phyloP scores from a whole-genome alignment of 1,284 basidiomycete genomes.

The Amanita bisporigera region DNA sequence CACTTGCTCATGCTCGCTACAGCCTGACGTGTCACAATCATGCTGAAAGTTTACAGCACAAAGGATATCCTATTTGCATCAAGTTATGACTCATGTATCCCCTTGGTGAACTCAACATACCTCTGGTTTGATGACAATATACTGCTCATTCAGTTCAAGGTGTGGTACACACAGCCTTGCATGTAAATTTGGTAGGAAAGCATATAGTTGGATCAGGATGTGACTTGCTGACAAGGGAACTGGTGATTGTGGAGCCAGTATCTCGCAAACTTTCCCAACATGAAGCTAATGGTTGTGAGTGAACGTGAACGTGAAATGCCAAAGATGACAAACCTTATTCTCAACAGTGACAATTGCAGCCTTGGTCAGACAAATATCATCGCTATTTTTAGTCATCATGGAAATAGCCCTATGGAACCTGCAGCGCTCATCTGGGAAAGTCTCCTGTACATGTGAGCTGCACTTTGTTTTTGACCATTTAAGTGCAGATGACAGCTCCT shows the following conservation, averaged over 20 bases:
- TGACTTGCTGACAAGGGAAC: neutral
- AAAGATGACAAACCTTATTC: constrained; percentile 12
- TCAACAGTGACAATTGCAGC: neutral
- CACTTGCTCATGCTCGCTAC: neutral
- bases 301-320: constrained; percentile 14
- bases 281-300: neutral
- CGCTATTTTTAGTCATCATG: neutral
- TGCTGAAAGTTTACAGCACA: constrained; percentile 37
- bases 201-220: constrained; percentile 12
- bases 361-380: neutral
- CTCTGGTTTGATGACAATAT: neutral
- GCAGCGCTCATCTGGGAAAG: neutral
- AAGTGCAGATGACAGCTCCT: neutral
- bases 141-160: constrained; percentile 7
- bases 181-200: constrained; percentile 11
- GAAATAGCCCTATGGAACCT: neutral
- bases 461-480: constrained; percentile 4
- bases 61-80: constrained; percentile 22
- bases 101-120: neutral
- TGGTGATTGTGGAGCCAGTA: neutral
- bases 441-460: constrained; percentile 1
- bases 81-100: neutral
- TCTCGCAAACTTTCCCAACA: neutral
- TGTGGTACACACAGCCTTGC: constrained; percentile 12
- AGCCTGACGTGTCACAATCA: constrained; percentile 23